These are phyloP conservation scores for Juglanconis oblonga DNA, from an alignment of 2,329 filamentous ascomycete genomes.

Conservation along the genomic window DNA sequence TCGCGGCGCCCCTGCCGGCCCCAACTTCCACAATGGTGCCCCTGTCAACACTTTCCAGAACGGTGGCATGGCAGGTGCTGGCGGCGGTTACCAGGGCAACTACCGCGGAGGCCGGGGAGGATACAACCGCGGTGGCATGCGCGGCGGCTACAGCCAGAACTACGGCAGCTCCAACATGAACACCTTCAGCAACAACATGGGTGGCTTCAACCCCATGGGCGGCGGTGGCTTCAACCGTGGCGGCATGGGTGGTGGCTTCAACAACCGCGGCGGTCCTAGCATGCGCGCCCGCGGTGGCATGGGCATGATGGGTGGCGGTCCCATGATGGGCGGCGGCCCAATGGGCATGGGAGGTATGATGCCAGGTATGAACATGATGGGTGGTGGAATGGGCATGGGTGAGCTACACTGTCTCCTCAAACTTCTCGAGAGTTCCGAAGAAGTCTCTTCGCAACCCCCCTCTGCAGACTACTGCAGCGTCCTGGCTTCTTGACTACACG, in stretches of 20 bases:
- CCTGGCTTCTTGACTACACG: background rate
- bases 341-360: slow-evolving; percentile 35
- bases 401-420: slow-evolving; percentile 32
- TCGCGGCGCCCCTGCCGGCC: slow-evolving; percentile 41
- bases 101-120: slow-evolving; percentile 50
- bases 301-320: slow-evolving; percentile 52
- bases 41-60: slow-evolving; percentile 34
- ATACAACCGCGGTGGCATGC: slow-evolving; percentile 46
- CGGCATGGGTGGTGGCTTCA: slow-evolving; percentile 49
- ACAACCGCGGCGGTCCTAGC: slow-evolving; percentile 47
- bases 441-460: too few species aligned
- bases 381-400: slow-evolving; percentile 51
- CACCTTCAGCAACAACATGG: slow-evolving; percentile 17
- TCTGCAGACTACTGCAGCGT: background rate
- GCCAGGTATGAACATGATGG: slow-evolving; percentile 43
- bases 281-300: slow-evolving; percentile 52
- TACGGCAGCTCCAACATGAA: slow-evolving; percentile 39
- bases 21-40: slow-evolving; percentile 42
- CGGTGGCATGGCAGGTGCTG: slow-evolving; percentile 42
- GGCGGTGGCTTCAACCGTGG: slow-evolving; percentile 47
- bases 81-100: slow-evolving; percentile 39
- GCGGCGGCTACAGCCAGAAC: slow-evolving; percentile 39
- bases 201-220: slow-evolving; percentile 50
- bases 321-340: slow-evolving; percentile 35
- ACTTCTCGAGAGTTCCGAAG: too few species aligned